Conservation (phyloP, 305 asterid genomes). For the Fraxinus latifolia region DNA sequence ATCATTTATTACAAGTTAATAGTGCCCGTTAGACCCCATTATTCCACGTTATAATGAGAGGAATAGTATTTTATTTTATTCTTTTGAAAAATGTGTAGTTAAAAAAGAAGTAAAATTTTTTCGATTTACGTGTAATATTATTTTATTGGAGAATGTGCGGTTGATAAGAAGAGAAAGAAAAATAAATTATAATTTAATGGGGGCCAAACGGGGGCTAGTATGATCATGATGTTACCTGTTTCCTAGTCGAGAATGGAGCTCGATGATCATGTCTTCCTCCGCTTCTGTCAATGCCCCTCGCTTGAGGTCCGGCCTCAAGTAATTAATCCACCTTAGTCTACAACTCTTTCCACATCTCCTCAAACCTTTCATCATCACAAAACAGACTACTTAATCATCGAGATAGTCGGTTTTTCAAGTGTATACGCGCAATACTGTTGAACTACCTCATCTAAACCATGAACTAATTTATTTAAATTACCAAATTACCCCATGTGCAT, state of each 20-base stretch:
- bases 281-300: slow-evolving; percentile 76
- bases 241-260: slow-evolving; percentile 73
- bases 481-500: not conserved
- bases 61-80: too few relatives aligned
- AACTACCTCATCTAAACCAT: not conserved
- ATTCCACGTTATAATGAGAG: too few relatives aligned
- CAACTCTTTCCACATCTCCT: slow-evolving; percentile 91
- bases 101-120: too few relatives aligned
- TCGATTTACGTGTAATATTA: too few relatives aligned
- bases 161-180: too few relatives aligned
- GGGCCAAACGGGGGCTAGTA: not conserved
- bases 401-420: not conserved
- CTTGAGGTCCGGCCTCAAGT: slow-evolving; percentile 75
- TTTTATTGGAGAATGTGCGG: too few relatives aligned
- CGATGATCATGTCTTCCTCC: slow-evolving; percentile 77
- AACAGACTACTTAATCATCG: not conserved
- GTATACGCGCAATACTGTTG: not conserved
- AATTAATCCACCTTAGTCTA: slow-evolving; percentile 78
- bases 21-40: too few relatives aligned
- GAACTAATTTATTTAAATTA: not conserved
- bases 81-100: too few relatives aligned
- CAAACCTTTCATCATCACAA: slow-evolving; percentile 40
- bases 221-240: slow-evolving; percentile 49
- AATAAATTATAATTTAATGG: too few relatives aligned
- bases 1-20: not conserved